phyloP scores from a whole-genome alignment of 768 basidiomycete genomes.

The Boletellus ananiceps region DNA sequence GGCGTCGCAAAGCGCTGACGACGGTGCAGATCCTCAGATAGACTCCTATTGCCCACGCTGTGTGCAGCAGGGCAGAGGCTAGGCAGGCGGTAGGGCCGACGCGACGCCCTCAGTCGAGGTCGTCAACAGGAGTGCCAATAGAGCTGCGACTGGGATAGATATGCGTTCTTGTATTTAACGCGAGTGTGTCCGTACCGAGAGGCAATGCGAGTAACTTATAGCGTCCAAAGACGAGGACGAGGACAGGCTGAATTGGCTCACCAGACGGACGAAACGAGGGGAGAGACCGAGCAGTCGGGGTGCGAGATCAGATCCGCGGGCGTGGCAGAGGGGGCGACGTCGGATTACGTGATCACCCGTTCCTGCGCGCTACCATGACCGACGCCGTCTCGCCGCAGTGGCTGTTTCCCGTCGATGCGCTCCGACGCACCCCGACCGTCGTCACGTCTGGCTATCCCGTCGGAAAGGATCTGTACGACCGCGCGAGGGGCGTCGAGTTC shows the following conservation, averaged over 20 bases:
- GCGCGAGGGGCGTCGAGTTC: slow-evolving; percentile 81
- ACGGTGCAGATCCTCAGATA: slow-evolving; percentile 32
- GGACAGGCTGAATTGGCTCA: too few species aligned
- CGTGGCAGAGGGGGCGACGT: background rate
- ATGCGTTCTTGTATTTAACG: slow-evolving; percentile 3
- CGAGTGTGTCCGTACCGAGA: background rate
- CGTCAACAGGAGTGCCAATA: slow-evolving; percentile 14
- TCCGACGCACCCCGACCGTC: slow-evolving; percentile 55
- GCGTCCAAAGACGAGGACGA: too few species aligned
- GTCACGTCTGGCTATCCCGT: slow-evolving; percentile 43
- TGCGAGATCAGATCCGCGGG: too few species aligned
- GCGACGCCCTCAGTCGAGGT: slow-evolving; percentile 19
- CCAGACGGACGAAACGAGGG: too few species aligned
- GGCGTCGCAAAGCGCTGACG: slow-evolving; percentile 13
- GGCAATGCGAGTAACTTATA: too few species aligned
- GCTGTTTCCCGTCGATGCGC: slow-evolving; percentile 61
- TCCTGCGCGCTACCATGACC: slow-evolving; percentile 17
- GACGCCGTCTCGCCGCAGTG: slow-evolving; percentile 50
- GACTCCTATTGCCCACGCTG: slow-evolving; percentile 34
- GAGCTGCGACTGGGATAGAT: slow-evolving; percentile 9
- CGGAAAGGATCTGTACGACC: slow-evolving; percentile 70
- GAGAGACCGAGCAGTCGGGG: too few species aligned
- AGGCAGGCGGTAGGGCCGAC: slow-evolving; percentile 5
- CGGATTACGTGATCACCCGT: slow-evolving; percentile 24
- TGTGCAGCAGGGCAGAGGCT: slow-evolving; percentile 6